phyloP scores from a whole-genome alignment of 441 rosid species.

The Populus hybrid region DNA sequence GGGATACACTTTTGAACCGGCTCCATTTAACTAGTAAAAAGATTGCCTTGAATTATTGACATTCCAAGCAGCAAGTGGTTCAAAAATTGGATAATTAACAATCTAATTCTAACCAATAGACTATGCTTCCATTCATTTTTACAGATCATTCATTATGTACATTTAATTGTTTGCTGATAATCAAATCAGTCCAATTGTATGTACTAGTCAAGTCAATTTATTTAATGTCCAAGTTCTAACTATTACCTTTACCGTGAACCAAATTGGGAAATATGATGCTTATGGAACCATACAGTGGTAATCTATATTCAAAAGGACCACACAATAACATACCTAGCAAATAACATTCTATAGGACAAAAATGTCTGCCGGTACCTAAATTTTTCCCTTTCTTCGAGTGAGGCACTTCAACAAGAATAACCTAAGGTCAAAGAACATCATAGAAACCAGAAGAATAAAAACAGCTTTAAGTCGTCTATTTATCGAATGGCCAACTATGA shows the following conservation, averaged over 20 bases:
- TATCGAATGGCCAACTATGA: not conserved
- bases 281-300: not conserved
- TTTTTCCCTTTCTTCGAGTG: not conserved
- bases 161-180: not conserved
- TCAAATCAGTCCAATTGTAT: not conserved
- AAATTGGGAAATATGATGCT: constrained; percentile 2
- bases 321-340: not conserved
- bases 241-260: not conserved
- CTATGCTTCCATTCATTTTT: not conserved
- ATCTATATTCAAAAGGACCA: not conserved
- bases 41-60: not conserved
- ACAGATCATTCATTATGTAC: not conserved
- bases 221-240: not conserved
- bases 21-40: not conserved
- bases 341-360: not conserved
- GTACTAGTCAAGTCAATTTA: not conserved
- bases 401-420: not conserved
- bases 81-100: not conserved
- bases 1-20: not conserved
- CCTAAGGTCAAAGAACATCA: not conserved
- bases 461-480: not conserved
- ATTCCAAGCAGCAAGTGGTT: not conserved
- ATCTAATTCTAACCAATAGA: not conserved
- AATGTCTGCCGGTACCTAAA: not conserved
- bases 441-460: not conserved